These are phyloP conservation scores for Pichia phayaonensis DNA, from an alignment of 805 yeast species.

Conservation along the genomic window DNA sequence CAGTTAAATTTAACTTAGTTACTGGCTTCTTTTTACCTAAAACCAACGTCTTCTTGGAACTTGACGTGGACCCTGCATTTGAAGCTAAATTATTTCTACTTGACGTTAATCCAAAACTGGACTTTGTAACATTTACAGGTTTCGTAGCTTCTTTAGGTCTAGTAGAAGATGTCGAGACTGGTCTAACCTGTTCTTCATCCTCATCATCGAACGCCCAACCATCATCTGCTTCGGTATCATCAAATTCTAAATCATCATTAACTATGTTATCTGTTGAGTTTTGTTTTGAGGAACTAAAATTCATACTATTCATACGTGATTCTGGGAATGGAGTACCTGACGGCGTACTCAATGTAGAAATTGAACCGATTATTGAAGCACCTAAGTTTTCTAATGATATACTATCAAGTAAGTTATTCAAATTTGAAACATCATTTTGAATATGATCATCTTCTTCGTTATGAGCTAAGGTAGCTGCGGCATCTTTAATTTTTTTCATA, in stretches of 20 bases:
- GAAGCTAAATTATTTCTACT: constrained; percentile 1
- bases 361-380: not conserved
- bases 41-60: constrained; percentile 2
- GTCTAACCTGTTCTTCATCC: constrained; percentile 7
- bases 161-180: not conserved
- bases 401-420: constrained; percentile 11
- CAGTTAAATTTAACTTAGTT: constrained; percentile 26
- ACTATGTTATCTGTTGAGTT: not conserved
- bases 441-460: constrained; percentile 23
- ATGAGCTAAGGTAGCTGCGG: constrained; percentile 30
- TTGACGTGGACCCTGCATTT: constrained; percentile 1
- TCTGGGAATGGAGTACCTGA: constrained; percentile 4
- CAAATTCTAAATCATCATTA: constrained; percentile 16
- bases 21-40: constrained; percentile 17
- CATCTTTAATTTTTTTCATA: constrained; percentile 44
- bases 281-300: not conserved
- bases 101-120: not conserved
- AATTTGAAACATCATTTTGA: constrained; percentile 14
- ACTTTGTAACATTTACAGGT: not conserved
- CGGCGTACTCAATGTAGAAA: constrained; percentile 2
- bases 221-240: constrained; percentile 16
- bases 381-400: constrained; percentile 21
- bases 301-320: not conserved
- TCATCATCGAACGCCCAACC: constrained; percentile 27
- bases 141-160: not conserved